A percentile compares a stretch with the other conserved stretches of the same genome.
These are phyloP conservation scores for Dissoconium aciculare DNA, from an alignment of 2,329 filamentous ascomycete genomes.

Conservation along the genomic window DNA sequence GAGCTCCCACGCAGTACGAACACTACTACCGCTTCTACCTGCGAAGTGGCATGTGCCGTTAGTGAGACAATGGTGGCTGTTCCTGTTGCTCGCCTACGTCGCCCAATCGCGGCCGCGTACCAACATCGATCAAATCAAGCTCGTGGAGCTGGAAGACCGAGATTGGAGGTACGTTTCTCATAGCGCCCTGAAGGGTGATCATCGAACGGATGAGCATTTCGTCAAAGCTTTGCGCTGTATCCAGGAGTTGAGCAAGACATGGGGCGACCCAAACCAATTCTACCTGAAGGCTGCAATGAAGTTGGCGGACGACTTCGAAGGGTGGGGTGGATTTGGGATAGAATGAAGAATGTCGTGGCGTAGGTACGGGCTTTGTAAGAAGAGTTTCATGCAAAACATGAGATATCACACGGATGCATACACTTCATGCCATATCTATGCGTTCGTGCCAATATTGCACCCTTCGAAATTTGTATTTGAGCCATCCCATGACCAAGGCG, in stretches of 20 bases:
- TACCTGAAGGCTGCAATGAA: constrained; percentile 55
- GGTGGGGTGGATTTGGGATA: constrained; percentile 45
- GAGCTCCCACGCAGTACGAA: constrained; percentile 73
- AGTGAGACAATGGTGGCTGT: constrained; percentile 78
- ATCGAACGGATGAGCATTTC: constrained; percentile 63
- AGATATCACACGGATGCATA: too few relatives aligned
- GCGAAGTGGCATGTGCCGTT: constrained; percentile 56
- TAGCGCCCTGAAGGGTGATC: constrained; percentile 52
- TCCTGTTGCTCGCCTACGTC: constrained; percentile 65
- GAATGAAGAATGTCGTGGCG: too few relatives aligned
- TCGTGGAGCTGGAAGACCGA: constrained; percentile 46
- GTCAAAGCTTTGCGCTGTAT: constrained; percentile 69
- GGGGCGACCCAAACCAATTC: constrained; percentile 52
- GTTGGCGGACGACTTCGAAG: constrained; percentile 58
- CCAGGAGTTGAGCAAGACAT: constrained; percentile 57
- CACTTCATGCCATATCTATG: too few relatives aligned
- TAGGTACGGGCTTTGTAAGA: constrained; percentile 13
- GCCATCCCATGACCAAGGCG: too few relatives aligned
- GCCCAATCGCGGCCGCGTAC: constrained; percentile 58
- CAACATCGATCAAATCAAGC: constrained; percentile 46
- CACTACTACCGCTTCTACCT: constrained; percentile 66
- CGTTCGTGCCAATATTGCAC: too few relatives aligned
- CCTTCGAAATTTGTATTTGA: too few relatives aligned
- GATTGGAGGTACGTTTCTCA: constrained; percentile 65
- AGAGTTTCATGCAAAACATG: constrained; percentile 5